These are phyloP conservation scores for Yamadazyma paraphyllophila DNA, from an alignment of 805 yeast species.

Conservation along the genomic window DNA sequence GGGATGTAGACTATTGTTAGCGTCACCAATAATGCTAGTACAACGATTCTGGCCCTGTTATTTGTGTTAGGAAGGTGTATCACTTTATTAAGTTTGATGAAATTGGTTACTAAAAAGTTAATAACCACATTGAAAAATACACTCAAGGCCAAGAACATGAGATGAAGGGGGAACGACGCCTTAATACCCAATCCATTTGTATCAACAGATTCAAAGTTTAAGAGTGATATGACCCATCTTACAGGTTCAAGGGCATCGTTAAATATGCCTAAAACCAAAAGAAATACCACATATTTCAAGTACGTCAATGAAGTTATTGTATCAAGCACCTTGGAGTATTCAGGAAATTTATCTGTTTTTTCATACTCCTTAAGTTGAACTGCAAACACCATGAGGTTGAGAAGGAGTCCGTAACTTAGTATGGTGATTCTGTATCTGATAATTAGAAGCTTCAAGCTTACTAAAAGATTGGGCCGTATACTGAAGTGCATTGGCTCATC, in stretches of 20 bases:
- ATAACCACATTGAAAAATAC: constrained; percentile 3
- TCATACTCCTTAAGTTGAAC: constrained; percentile 53
- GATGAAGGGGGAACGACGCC: constrained; percentile 1
- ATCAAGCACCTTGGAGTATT: constrained; percentile 38
- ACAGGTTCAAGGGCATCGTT: neutral
- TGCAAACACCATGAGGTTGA: constrained; percentile 50
- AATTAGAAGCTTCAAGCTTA: constrained; percentile 66
- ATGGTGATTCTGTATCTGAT: constrained; percentile 75
- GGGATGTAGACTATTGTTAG: constrained; percentile 55
- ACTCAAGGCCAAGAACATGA: constrained; percentile 6
- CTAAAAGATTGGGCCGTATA: constrained; percentile 50
- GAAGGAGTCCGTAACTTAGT: constrained; percentile 65
- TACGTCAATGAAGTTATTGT: constrained; percentile 3
- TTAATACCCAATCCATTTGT: constrained; percentile 4
- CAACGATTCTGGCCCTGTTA: constrained; percentile 4
- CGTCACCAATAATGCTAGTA: constrained; percentile 6
- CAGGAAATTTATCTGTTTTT: constrained; percentile 28
- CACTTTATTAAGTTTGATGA: constrained; percentile 1
- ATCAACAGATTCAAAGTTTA: constrained; percentile 1
- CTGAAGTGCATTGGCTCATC: neutral
- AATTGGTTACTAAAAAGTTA: neutral
- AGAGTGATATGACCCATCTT: neutral
- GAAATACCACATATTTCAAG: constrained; percentile 10
- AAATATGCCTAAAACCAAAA: constrained; percentile 2
- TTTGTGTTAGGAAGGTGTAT: constrained; percentile 7